phyloP scores from a whole-genome alignment of 164 flowering plant genomes.

The Tetrastigma voinierianum region DNA sequence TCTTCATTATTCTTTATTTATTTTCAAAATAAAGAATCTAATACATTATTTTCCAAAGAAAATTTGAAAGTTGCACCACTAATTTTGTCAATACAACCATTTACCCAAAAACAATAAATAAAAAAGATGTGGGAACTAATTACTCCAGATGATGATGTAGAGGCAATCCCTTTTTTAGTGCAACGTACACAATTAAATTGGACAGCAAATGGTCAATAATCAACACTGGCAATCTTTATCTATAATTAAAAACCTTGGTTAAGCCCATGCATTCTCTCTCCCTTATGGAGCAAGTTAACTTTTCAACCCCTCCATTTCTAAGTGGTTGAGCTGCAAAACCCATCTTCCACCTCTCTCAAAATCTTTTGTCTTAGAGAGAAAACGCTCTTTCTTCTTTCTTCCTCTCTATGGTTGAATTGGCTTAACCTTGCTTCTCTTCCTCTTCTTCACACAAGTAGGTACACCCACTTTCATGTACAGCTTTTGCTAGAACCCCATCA shows the following conservation, averaged over 20 bases:
- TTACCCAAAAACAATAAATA: no score
- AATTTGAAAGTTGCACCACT: no score
- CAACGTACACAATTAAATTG: background rate
- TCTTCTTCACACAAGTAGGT: constrained; percentile 7
- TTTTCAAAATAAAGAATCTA: no score
- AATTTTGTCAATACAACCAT: no score
- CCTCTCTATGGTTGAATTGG: no score
- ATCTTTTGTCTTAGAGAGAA: no score
- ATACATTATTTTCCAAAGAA: no score
- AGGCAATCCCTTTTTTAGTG: constrained; percentile 5
- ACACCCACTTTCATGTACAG: constrained; percentile 11
- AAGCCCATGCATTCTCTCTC: background rate
- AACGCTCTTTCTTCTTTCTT: no score
- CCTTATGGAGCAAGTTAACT: constrained; percentile 26
- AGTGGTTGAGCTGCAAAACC: constrained; percentile 46
- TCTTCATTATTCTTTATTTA: no score
- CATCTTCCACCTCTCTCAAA: background rate
- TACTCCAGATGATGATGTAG: no score
- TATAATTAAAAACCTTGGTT: background rate
- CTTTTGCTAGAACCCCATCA: background rate
- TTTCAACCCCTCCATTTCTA: constrained; percentile 19
- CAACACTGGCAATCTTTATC: background rate
- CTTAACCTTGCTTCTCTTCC: background rate
- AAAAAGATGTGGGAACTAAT: no score
- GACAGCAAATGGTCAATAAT: no score